Base-by-base conservation (phyloP, 768 basidiomycete genomes). In the Collybia sp. region DNA sequence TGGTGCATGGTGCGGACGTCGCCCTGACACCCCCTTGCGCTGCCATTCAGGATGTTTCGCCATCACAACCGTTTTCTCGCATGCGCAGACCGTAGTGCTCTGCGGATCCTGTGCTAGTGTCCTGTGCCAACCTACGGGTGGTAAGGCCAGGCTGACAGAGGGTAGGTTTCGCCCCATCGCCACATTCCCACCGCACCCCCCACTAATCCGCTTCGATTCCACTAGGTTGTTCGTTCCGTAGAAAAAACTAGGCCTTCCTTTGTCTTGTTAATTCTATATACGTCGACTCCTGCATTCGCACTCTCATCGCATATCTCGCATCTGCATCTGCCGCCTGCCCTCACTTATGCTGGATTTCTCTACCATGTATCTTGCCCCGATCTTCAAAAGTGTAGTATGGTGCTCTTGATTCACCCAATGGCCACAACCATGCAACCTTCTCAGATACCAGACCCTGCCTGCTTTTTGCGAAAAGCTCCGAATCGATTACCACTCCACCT, bases 61-160 rank as follows among this genome's bases (percentile, higher is more conserved):
- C 57, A 91, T 93, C 68, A 93, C 93, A 59, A 94, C 93, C 55
- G 94, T 98, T 60, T 99, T 99, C 84, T 98, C 96, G 54, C 95
- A 99, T 70, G 94, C 95, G 33, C 93, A 97, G 72, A 95, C 93
- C 52, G 96, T 97, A 52, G 93, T 97, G 42, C 75, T 93, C 61
- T 99, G 96, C 68, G 80, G 80, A 46, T 85, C 89, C 41, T 99
- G 96, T 80, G 81, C 89, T 46, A 88, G 85, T 58, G 88, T 97
- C 50, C 78, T 99, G 57, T 97, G 94, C 82, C 95, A 97, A 68
- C 95, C 95, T 44, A 95, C 93, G 30, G 94, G 96, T 75, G 96
- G 96, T 73, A 95, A 86, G 76, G 94, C 94, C 55, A 84, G 93
- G 63, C 73, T 99, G 71, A 97, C 95, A 46, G 96, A 99, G 75